Evolutionary conservation across 2,329 filamentous ascomycete species (phyloP).

Genomic region (Fusarium lateritium): DNA sequence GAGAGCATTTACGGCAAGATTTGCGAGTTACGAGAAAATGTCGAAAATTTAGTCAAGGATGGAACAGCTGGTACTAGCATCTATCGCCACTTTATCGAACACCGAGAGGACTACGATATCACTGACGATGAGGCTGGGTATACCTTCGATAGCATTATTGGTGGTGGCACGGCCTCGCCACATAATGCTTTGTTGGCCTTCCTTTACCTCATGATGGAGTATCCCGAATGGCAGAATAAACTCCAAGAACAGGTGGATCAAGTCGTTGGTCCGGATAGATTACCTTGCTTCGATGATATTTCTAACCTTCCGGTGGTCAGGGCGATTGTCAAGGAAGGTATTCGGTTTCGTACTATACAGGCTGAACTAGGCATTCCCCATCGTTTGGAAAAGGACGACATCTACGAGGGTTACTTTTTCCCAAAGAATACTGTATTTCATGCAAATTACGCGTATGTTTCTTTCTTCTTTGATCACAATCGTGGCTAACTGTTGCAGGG

Average conservation of each 20-base stretch:
- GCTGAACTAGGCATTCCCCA: slow-evolving; percentile 6
- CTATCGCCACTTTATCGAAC: slow-evolving; percentile 3
- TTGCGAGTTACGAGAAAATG: not conserved
- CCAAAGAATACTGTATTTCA: slow-evolving; percentile 6
- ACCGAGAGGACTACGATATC: slow-evolving; percentile 4
- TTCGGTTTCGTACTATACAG: not conserved
- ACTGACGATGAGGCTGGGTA: slow-evolving; percentile 14
- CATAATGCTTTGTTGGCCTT: slow-evolving; percentile 7
- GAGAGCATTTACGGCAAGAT: not conserved
- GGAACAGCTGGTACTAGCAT: slow-evolving; percentile 4
- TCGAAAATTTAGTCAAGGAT: not conserved
- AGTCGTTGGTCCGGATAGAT: not conserved
- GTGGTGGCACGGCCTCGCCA: slow-evolving; percentile 2
- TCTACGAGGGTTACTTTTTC: slow-evolving; percentile 14
- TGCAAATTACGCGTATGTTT: slow-evolving; percentile 1
- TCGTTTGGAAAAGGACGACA: slow-evolving; percentile 8
- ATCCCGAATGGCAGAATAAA: slow-evolving; percentile 13
- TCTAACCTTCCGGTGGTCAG: slow-evolving; percentile 6
- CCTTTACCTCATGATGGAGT: slow-evolving; percentile 19
- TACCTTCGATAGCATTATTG: slow-evolving; percentile 9
- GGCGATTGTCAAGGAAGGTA: slow-evolving; percentile 3
- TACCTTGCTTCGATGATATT: slow-evolving; percentile 11
- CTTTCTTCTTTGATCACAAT: too few species aligned
- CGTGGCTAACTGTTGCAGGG: not conserved
- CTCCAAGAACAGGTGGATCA: slow-evolving; percentile 5